A percentile compares a stretch with the other conserved stretches of the same genome.
phyloP scores from a whole-genome alignment of 1,139 yeast genomes.

The Hyphopichia burtonii region DNA sequence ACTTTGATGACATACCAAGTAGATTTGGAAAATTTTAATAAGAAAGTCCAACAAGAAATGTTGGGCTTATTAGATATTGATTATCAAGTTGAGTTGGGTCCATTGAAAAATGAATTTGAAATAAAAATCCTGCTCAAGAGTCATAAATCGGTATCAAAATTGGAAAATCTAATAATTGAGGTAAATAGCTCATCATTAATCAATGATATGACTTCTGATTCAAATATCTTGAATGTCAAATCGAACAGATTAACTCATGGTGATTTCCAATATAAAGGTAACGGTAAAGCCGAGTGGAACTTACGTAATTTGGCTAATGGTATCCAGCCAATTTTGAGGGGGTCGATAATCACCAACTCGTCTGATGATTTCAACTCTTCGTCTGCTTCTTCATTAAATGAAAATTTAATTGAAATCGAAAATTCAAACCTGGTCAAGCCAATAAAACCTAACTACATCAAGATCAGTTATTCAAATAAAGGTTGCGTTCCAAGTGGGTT shows the following conservation, averaged over 20 bases:
- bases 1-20: slow-evolving; percentile 64
- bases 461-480: slow-evolving; percentile 55
- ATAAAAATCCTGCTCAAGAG: slow-evolving; percentile 56
- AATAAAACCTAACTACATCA: slow-evolving; percentile 51
- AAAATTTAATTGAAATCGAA: slow-evolving; percentile 7
- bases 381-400: slow-evolving; percentile 4
- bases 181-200: slow-evolving; percentile 17
- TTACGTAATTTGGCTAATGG: slow-evolving; percentile 64
- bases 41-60: slow-evolving; percentile 20
- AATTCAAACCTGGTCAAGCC: slow-evolving; percentile 8
- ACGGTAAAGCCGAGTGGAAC: slow-evolving; percentile 69
- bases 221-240: slow-evolving; percentile 33
- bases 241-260: slow-evolving; percentile 68
- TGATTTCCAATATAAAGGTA: slow-evolving; percentile 56
- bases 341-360: slow-evolving; percentile 30
- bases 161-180: slow-evolving; percentile 58
- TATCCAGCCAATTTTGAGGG: slow-evolving; percentile 67
- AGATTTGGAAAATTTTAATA: slow-evolving; percentile 36
- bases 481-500: slow-evolving; percentile 80
- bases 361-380: slow-evolving; percentile 9
- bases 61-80: slow-evolving; percentile 63
- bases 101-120: slow-evolving; percentile 70
- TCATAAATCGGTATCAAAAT: slow-evolving; percentile 47
- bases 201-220: not conserved
- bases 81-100: slow-evolving; percentile 61